Percentiles rank a stretch among this genome's conserved stretches.
These are phyloP conservation scores for Thraustochytrium aureum DNA, from an alignment of 352 stramenopile species.

Conservation along the genomic window DNA sequence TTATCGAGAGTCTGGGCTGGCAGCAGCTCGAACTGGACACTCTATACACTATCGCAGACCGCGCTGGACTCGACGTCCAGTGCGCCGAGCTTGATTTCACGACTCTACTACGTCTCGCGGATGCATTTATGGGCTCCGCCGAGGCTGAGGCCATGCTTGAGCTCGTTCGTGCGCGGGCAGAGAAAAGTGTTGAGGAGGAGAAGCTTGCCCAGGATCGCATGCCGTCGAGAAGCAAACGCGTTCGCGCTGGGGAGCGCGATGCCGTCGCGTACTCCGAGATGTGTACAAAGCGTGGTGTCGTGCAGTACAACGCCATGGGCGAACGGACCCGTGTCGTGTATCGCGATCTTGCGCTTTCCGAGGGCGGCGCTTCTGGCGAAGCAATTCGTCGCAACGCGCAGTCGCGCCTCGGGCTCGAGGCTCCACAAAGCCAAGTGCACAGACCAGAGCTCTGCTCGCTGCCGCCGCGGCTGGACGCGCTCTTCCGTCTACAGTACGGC, in stretches of 20 bases:
- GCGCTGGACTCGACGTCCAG: not conserved
- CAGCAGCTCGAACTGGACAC: not conserved
- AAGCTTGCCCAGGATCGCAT: not conserved
- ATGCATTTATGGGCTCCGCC: conserved; percentile 25
- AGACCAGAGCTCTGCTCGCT: not conserved
- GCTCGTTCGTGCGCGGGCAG: not conserved
- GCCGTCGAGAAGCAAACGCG: too few relatives aligned
- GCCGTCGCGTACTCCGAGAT: conserved; percentile 15
- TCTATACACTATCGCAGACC: not conserved
- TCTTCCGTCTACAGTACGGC: conserved; percentile 1
- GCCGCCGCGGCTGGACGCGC: too few relatives aligned
- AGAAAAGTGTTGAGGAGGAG: not conserved
- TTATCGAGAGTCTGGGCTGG: conserved; percentile 19
- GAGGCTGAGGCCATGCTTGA: conserved; percentile 10
- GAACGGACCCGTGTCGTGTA: conserved; percentile 7
- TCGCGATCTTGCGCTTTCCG: not conserved
- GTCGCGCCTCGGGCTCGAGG: too few relatives aligned
- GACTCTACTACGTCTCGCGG: not conserved
- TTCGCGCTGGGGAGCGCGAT: not conserved
- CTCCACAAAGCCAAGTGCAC: too few relatives aligned
- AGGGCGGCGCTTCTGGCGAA: not conserved
- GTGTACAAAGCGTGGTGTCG: conserved; percentile 6
- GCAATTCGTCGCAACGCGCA: too few relatives aligned
- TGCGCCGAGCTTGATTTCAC: not conserved
- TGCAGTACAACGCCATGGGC: conserved; percentile 34